Base-by-base conservation (phyloP, 2,329 filamentous ascomycete genomes). In the Botryotinia narcissicola region DNA sequence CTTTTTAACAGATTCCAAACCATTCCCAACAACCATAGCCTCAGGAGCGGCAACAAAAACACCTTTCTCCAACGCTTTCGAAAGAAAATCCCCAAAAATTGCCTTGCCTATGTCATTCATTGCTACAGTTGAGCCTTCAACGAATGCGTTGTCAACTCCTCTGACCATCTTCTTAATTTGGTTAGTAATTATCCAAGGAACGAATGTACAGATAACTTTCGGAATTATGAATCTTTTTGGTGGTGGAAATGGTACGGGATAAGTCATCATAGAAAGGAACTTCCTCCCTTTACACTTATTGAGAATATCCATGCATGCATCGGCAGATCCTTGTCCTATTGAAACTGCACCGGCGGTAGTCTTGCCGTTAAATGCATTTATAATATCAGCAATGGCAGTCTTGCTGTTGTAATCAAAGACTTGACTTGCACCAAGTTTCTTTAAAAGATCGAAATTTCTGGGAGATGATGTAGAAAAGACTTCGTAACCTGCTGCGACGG, bases 1-100 rank as follows among this genome's bases (percentile, higher is more conserved):
- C 12, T 78, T 80, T 70, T 86, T 83, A 1, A 86, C 75, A 64
- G 76, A 80, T 59, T 83, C 83, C 40, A 86, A 73, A 9, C 84
- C 84, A 9, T 82, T 78, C 1, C 84, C 84, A 0, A 82, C 81
- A 46, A 86, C 78, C 46, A 79, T 57, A 3, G 84, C 80, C 42
- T 81, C 77, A 1, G 85, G 85, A 25, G 81, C 80, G 16, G 83
- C 77, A 9, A 80, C 76, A 74, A 82, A 84, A 2, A 71, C 75
- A 0, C 82, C 82, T 1, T 75, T 69, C 48, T 75, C 78, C 59
- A 86, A 77, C 7, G 84, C 84, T 25, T 76, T 72, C 0, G 81
- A 78, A 9, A 85, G 63, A 71, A 81, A 85, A 18, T 82, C 78
- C 60, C 78, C 79, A 73, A 81, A 85, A 16, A 85, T 74, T 2